Evolutionary conservation across 768 basidiomycete species (phyloP).

Genomic region (Mycena belliarum): DNA sequence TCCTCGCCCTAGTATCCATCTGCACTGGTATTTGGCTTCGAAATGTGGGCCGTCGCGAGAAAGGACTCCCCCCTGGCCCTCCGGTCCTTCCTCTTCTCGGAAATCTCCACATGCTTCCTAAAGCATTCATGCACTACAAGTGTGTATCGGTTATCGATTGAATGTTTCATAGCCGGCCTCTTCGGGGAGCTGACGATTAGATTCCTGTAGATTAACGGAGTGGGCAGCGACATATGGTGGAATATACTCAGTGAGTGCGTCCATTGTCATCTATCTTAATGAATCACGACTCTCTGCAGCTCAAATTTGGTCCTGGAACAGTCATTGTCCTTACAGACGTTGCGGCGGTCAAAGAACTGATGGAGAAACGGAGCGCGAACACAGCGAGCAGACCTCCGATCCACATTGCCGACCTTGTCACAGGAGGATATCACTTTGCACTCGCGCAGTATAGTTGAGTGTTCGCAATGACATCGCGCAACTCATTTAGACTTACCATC

Average conservation of each 20-base stretch:
- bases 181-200: too few species aligned
- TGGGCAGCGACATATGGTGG: slow-evolving; percentile 32
- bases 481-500: too few species aligned
- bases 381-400: slow-evolving; percentile 28
- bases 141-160: background rate
- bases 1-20: background rate
- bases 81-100: slow-evolving; percentile 16
- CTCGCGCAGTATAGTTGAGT: slow-evolving; percentile 19
- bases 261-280: background rate
- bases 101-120: slow-evolving; percentile 19
- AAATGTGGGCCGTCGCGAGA: slow-evolving; percentile 9
- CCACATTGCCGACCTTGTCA: slow-evolving; percentile 22
- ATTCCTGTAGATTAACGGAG: slow-evolving; percentile 27
- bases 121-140: slow-evolving; percentile 13
- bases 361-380: slow-evolving; percentile 28
- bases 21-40: background rate
- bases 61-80: slow-evolving; percentile 15
- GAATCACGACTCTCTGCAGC: too few species aligned
- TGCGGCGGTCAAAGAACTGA: slow-evolving; percentile 26
- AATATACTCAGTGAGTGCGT: slow-evolving; percentile 24
- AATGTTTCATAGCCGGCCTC: background rate
- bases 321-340: slow-evolving; percentile 27
- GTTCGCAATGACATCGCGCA: too few species aligned
- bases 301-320: slow-evolving; percentile 25
- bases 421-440: slow-evolving; percentile 21